phyloP scores from a whole-genome alignment of 441 rosid genomes.

The Gossypium schwendimanii region DNA sequence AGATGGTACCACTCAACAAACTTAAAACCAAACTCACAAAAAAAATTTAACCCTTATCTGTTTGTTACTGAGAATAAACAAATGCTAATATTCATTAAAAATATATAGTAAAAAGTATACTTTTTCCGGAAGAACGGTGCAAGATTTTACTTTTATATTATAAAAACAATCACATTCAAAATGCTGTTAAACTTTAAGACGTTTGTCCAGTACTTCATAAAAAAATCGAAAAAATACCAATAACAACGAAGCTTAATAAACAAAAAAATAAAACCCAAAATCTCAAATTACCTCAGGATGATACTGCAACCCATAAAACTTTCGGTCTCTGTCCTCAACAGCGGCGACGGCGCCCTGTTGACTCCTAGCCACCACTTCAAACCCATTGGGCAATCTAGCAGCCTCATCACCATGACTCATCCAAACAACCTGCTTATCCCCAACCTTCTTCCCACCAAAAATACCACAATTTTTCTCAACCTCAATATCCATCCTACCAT shows the following conservation, averaged over 20 bases:
- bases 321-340: constrained; percentile 46
- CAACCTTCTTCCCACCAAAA: constrained; percentile 54
- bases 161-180: not conserved
- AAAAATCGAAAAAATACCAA: not conserved
- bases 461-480: constrained; percentile 45
- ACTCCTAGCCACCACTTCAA: constrained; percentile 69
- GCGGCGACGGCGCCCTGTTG: constrained; percentile 81
- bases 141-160: not conserved
- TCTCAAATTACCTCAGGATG: constrained; percentile 69
- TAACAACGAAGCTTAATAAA: not conserved
- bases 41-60: not conserved
- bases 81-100: not conserved
- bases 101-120: not conserved
- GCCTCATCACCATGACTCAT: constrained; percentile 97
- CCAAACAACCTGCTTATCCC: constrained; percentile 77
- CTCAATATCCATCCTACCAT: constrained; percentile 86
- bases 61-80: not conserved
- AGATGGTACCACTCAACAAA: not conserved
- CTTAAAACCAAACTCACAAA: not conserved
- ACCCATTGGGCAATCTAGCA: constrained; percentile 55
- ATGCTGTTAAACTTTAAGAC: not conserved
- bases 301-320: constrained; percentile 81
- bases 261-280: not conserved
- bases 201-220: not conserved
- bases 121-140: not conserved